Evolutionary conservation across 148 eudicot genomes (phyloP), one percentile per base, ranked within the genome.

Genomic region (Linanthus parryae): DNA sequence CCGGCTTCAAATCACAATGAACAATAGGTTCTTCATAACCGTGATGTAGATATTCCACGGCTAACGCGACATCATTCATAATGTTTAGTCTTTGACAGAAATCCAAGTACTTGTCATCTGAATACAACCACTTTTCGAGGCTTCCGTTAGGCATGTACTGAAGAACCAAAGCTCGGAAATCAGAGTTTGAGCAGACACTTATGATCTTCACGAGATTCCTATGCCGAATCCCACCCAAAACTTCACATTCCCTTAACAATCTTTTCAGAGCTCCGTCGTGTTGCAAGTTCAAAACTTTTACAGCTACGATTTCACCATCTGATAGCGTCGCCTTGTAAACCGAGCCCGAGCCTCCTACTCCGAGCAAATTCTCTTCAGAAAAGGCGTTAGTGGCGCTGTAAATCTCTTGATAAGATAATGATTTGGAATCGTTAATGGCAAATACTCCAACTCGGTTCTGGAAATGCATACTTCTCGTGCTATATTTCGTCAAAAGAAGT

Each of bases 161-260:
- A 1, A 49, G 39, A n/a, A 49, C 54, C 19, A 49, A 12, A 30
- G 39, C 54, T 49, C 38, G 15, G 5, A 29, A 22, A 3, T 48
- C 52, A 13, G 16, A 2, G 21, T 49, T 49, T 1, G 39, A 30
- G 35, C 54, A 49, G 17, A 38, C 18, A 0, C 27, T 52, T 10
- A 35, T 52, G 26, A 52, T 42, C 35, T 35, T 52, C 19, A 52
- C 56, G 7, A 52, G 42, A 34, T 52, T 52, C 15, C 56, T 22
- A 34, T 52, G 56, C 35, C 43, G 5, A 5, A 52, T n/a, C 35
- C 19, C 20, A 3, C 42, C 2, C 29, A 52, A 33, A 24, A 52
- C 42, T 4, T 34, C 28, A 11, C 56, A 35, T 22, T 52, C 56
- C 26, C 0, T 35, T 14, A 33, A 40, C 6, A 52, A 52, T 19